Evolutionary conservation across 345 rosid species (phyloP), one percentile per base, ranked within the genome.

Genomic region (Citrus inodora): DNA sequence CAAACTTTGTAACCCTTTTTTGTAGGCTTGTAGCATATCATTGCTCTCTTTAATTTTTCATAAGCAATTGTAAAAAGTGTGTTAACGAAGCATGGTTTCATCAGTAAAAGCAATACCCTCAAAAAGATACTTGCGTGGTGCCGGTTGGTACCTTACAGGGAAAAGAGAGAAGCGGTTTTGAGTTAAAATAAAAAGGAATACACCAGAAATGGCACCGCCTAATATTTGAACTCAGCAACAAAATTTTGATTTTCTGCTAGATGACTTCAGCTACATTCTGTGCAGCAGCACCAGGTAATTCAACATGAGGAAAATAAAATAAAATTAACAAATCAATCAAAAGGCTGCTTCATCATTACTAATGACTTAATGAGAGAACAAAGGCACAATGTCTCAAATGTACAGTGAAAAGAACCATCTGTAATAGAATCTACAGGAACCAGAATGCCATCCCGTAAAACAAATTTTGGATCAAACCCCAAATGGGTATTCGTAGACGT

Each of bases 401-500:
- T 90, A 89, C 99, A 96, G 81, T 94, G 98, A 80, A 83, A 85
- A 72, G 82, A 24, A 61, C 67, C 72, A 42, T 86, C 85, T 67
- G 83, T 67, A 64, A 81, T 80, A 24, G 73, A 77, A 83, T 83
- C 86, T 64, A 82, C 77, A 19, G 93, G 87, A 76, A 88, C 87
- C 85, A 92, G 81, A 60, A 93, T 81, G 69, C 97, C 97, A 77
- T 96, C 92, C 79, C 92, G 83, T 89, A 91, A 84, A 80, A 88
- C 75, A 82, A 88, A 92, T 65, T 76, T 61, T 62, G 78, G 88
- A 74, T 88, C 83, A 32, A 74, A 76, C 61, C 87, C 86, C 1
- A 76, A 70, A 75, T 79, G 82, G 16, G 81, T 60, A 63, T 30
- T 70, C 21, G 77, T 75, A 68, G 80, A 65, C 58, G 58, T 64